These are phyloP conservation scores for Daedaleopsis sinensis DNA, from an alignment of 768 basidiomycete genomes.

Conservation along the genomic window DNA sequence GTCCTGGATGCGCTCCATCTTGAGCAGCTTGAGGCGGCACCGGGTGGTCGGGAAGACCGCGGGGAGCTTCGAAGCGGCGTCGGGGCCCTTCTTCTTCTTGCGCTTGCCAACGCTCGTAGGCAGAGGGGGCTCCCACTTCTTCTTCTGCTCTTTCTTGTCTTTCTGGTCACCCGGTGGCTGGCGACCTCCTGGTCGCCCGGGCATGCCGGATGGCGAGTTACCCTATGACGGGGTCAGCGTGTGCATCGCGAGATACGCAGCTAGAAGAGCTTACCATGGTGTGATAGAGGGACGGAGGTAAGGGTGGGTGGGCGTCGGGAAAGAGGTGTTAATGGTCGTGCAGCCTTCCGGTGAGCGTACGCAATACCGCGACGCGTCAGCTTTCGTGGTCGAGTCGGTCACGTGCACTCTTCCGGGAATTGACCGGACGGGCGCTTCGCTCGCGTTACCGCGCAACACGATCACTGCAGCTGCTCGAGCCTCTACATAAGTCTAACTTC, in stretches of 20 bases:
- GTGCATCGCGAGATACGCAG: background rate
- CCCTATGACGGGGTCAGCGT: slow-evolving; percentile 48
- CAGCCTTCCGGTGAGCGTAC: background rate
- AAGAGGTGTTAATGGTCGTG: background rate
- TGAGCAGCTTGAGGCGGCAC: slow-evolving; percentile 92
- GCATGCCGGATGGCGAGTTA: slow-evolving; percentile 70
- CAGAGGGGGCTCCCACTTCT: slow-evolving; percentile 99
- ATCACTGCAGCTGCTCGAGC: background rate
- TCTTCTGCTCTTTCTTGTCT: slow-evolving; percentile 63
- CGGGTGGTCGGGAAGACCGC: slow-evolving; percentile 93
- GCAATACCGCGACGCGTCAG: slow-evolving; percentile 38
- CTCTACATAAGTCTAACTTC: background rate
- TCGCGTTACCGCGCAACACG: slow-evolving; percentile 9
- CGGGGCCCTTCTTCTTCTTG: slow-evolving; percentile 88
- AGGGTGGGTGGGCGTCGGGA: slow-evolving; percentile 1
- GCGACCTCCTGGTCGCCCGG: slow-evolving; percentile 33
- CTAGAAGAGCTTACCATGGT: slow-evolving; percentile 18
- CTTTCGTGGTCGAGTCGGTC: slow-evolving; percentile 14
- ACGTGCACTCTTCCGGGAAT: slow-evolving; percentile 14
- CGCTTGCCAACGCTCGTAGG: slow-evolving; percentile 97
- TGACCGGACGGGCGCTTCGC: slow-evolving; percentile 8
- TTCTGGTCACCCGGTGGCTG: slow-evolving; percentile 43
- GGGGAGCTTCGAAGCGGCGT: slow-evolving; percentile 88
- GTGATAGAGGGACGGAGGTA: background rate
- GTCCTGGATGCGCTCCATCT: slow-evolving; percentile 98